Evolutionary conservation across 2,329 filamentous ascomycete genomes (phyloP).

Genomic region (Botryotinia globosa): DNA sequence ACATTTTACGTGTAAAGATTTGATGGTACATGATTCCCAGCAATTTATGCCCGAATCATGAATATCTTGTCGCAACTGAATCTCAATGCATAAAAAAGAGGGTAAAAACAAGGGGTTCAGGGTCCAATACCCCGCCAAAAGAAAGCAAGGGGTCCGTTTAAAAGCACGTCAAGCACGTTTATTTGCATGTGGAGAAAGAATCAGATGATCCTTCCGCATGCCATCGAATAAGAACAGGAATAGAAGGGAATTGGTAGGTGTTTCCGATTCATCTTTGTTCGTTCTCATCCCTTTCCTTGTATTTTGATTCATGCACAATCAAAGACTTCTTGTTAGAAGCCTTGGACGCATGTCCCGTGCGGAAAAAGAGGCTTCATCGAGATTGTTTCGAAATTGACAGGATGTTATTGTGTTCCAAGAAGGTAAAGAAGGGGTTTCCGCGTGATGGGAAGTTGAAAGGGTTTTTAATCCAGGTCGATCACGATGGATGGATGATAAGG

Average conservation of each 20-base stretch:
- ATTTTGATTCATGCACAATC: slow-evolving; percentile 2
- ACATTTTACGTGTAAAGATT: neutral
- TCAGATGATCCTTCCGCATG: neutral
- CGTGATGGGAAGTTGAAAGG: neutral
- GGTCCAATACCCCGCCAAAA: neutral
- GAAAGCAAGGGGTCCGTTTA: neutral
- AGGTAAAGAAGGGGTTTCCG: neutral
- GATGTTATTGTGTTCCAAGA: neutral
- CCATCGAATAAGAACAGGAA: neutral
- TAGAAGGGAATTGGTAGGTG: neutral
- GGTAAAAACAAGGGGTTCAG: neutral
- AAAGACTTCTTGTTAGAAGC: neutral
- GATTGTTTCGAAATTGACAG: neutral
- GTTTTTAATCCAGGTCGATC: neutral
- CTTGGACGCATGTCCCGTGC: neutral
- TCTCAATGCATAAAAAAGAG: neutral
- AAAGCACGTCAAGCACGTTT: slow-evolving; percentile 5
- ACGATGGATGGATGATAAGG: neutral
- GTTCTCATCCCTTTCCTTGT: neutral
- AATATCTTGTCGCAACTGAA: neutral
- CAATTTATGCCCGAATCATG: neutral
- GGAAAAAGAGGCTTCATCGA: neutral
- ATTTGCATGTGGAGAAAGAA: neutral
- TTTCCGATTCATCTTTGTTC: neutral
- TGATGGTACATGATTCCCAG: neutral